phyloP scores from a whole-genome alignment of 2,329 filamentous ascomycete species.

The Parastagonospora avenae region DNA sequence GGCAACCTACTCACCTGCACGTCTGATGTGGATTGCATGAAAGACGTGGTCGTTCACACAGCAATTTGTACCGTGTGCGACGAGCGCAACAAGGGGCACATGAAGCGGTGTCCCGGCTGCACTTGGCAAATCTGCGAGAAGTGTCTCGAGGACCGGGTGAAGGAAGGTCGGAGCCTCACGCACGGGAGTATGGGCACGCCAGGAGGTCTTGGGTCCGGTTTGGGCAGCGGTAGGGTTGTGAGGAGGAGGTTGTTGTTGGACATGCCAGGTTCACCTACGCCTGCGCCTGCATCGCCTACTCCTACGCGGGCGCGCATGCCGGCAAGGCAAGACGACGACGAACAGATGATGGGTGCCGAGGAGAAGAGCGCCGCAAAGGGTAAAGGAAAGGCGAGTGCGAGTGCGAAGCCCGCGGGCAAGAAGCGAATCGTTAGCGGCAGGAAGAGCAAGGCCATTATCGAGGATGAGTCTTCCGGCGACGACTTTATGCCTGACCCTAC shows the following conservation, averaged over 20 bases:
- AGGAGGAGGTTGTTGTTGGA: background rate
- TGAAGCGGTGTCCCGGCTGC: slow-evolving; percentile 42
- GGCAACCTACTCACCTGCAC: slow-evolving; percentile 16
- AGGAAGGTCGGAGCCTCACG: slow-evolving; percentile 15
- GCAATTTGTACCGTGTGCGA: slow-evolving; percentile 47
- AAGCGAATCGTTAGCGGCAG: slow-evolving; percentile 6
- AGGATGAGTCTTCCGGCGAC: slow-evolving; percentile 11
- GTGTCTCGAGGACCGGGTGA: slow-evolving; percentile 25
- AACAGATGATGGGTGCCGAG: background rate
- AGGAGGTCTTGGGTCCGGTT: background rate
- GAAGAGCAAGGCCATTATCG: background rate
- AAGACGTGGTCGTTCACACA: slow-evolving; percentile 35
- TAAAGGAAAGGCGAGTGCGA: background rate
- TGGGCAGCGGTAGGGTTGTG: background rate
- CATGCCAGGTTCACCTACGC: background rate
- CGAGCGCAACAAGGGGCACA: slow-evolving; percentile 33
- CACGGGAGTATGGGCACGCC: slow-evolving; percentile 28
- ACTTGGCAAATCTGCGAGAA: slow-evolving; percentile 41
- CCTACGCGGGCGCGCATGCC: too few species aligned
- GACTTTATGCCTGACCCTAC: slow-evolving; percentile 8
- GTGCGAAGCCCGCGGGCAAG: background rate
- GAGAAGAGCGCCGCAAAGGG: background rate
- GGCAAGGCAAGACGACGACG: background rate
- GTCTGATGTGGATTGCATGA: slow-evolving; percentile 25
- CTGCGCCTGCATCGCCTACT: background rate